A percentile compares a stretch with the other conserved stretches of the same genome.
These are phyloP conservation scores for Leccinum pallidistipes DNA, from an alignment of 1,284 basidiomycete genomes.

Conservation along the genomic window DNA sequence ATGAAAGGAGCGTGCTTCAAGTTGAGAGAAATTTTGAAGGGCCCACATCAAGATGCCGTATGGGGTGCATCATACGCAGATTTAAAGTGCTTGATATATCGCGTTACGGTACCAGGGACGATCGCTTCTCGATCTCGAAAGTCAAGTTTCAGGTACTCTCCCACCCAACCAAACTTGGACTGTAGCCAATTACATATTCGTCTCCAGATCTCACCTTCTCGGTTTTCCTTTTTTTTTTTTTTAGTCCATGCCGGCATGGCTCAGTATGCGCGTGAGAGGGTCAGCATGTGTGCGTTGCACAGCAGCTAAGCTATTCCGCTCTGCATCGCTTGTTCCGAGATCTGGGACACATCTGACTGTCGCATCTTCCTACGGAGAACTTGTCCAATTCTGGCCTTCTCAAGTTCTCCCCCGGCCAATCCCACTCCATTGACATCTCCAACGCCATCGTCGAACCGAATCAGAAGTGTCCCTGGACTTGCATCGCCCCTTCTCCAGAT, in stretches of 20 bases:
- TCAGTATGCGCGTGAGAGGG: slow-evolving; percentile 22
- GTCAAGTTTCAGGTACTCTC: slow-evolving; percentile 39
- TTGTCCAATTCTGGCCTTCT: slow-evolving; percentile 25
- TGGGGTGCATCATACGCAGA: slow-evolving; percentile 33
- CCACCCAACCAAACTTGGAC: slow-evolving; percentile 31
- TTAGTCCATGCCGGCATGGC: slow-evolving; percentile 28
- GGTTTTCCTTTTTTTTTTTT: slow-evolving; percentile 11
- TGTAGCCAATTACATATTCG: slow-evolving; percentile 25
- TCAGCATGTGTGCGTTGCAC: slow-evolving; percentile 19
- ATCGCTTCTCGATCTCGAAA: slow-evolving; percentile 38
- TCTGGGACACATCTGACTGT: slow-evolving; percentile 14
- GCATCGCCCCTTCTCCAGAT: slow-evolving; percentile 32
- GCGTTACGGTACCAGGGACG: slow-evolving; percentile 38
- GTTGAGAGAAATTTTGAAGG: slow-evolving; percentile 21
- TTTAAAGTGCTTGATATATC: slow-evolving; percentile 37
- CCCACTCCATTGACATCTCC: slow-evolving; percentile 32
- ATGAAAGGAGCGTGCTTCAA: slow-evolving; percentile 36
- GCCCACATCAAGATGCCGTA: slow-evolving; percentile 37
- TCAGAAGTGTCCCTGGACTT: slow-evolving; percentile 20
- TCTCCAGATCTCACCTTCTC: slow-evolving; percentile 28
- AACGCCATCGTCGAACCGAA: slow-evolving; percentile 35
- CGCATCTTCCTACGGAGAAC: slow-evolving; percentile 31
- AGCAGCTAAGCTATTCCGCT: slow-evolving; percentile 14
- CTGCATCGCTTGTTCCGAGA: slow-evolving; percentile 24
- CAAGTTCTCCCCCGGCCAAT: slow-evolving; percentile 31